Base-by-base conservation (phyloP, 192 early-diverging fungal species). In the Dispira parvispora region DNA sequence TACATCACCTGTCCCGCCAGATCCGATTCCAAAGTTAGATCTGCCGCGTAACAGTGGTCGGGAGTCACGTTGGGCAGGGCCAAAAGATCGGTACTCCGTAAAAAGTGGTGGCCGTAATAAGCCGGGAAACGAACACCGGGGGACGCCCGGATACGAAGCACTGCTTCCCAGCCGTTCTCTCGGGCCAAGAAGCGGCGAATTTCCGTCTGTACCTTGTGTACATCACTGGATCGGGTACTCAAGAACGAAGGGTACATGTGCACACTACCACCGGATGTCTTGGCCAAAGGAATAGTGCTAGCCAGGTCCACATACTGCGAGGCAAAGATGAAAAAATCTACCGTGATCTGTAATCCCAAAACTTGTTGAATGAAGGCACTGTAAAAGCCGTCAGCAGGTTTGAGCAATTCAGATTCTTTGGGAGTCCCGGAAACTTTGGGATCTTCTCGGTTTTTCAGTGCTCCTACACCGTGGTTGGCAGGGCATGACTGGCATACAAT, bases 61-160 rank as follows among this genome's bases (percentile, higher is more conserved):
- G 93, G 92, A 69, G 82, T 87, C 10, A 94, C 95, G 63, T 88
- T 94, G 47, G 95, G 95, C 58, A 98, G 70, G 13, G 90, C 81
- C 26, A 96, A 71, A 23, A 98, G 71, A 67, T 98, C 95, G 25
- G 92, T 86, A 46, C 90, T 90, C 11, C 93, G 89, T 46, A 98
- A 78, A 74, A 98, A 98, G 69, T 96, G 96, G 84, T 95, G 94
- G 14, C 95, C 95, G 55, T 98, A 91, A 75, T 89, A 96, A 18
- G 88, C 77, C 23, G 84, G 82, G 85, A 95, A 90, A 44, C 84
- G 75, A 46, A 98, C 62, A 25, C 92, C 92, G 68, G 87, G 89
- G 3, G 89, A 90, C 1, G 93, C 89, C 60, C 95, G 84, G 9
- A 98, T 82, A 75, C 94, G 81, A 71, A 97, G 67, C 23, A 96